Evolutionary conservation across 352 stramenopile genomes (phyloP).

Genomic region (Phytophthora quininea): DNA sequence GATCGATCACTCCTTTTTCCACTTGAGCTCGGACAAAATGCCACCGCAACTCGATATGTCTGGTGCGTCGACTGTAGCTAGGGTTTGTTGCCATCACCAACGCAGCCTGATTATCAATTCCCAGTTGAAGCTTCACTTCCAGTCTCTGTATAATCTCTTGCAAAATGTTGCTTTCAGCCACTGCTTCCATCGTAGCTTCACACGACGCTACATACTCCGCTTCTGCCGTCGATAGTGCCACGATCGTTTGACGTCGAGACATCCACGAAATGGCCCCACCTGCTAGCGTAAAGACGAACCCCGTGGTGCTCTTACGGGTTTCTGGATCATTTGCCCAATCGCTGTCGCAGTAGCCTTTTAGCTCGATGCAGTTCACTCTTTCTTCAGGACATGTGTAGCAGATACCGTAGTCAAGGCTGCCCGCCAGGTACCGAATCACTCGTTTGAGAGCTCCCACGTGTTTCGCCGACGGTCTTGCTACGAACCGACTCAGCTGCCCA

Average conservation of each 20-base stretch:
- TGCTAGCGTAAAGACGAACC: neutral
- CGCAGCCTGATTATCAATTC: conserved; percentile 5
- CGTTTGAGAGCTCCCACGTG: conserved; percentile 4
- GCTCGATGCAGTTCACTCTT: neutral
- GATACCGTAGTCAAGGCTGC: neutral
- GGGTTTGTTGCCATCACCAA: conserved; percentile 2
- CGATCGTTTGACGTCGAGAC: conserved; percentile 5
- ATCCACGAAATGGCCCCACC: neutral
- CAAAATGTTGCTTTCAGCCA: conserved; percentile 4
- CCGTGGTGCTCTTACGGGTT: conserved; percentile 4
- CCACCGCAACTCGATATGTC: too few species aligned
- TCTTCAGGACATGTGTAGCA: neutral
- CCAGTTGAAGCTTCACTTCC: neutral
- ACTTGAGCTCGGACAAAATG: neutral
- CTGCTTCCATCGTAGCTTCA: conserved; percentile 10
- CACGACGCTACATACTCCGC: neutral
- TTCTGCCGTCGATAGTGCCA: neutral
- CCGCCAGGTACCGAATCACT: conserved; percentile 1
- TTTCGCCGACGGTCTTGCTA: too few species aligned
- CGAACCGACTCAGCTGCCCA: too few species aligned
- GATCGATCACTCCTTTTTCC: neutral
- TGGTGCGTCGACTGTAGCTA: neutral
- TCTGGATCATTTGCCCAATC: neutral
- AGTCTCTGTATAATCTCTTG: conserved; percentile 1
- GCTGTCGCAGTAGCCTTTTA: neutral